Percentiles rank a stretch among this genome's conserved stretches.
Conservation (phyloP, 306 rosid genomes). For the Vachellia collinsii region DNA sequence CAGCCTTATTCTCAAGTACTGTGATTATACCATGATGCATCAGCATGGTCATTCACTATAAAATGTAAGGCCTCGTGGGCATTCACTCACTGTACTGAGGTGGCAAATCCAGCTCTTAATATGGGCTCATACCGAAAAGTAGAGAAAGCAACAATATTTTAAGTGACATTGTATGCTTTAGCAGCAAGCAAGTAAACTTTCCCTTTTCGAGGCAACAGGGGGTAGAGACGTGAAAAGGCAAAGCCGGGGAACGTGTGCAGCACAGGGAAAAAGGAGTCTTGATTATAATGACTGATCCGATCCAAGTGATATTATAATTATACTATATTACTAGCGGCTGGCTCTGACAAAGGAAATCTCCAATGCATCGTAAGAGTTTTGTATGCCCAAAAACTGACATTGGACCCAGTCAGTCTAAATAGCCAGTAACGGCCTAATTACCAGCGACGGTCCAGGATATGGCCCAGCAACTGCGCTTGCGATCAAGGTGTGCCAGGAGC, state of each 20-base stretch:
- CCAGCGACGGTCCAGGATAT: no score
- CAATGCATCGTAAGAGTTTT: neutral
- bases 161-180: slow-evolving; percentile 47
- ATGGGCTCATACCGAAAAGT: neutral
- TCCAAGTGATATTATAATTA: neutral
- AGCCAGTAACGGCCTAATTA: no score
- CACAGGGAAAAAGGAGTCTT: neutral
- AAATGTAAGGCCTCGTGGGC: slow-evolving; percentile 30
- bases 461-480: no score
- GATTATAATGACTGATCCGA: neutral
- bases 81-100: slow-evolving; percentile 30
- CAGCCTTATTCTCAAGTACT: slow-evolving; percentile 31
- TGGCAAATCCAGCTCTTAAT: slow-evolving; percentile 38
- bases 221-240: slow-evolving; percentile 39
- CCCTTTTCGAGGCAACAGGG: slow-evolving; percentile 35
- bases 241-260: slow-evolving; percentile 24
- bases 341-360: slow-evolving; percentile 42
- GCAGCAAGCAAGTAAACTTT: slow-evolving; percentile 42
- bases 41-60: slow-evolving; percentile 13
- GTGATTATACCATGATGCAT: slow-evolving; percentile 1
- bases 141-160: slow-evolving; percentile 35
- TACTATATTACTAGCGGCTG: neutral
- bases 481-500: no score
- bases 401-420: no score
- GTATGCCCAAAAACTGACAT: no score